phyloP scores from a whole-genome alignment of 176 grass and related monocot genomes.

The Olyra latifolia region DNA sequence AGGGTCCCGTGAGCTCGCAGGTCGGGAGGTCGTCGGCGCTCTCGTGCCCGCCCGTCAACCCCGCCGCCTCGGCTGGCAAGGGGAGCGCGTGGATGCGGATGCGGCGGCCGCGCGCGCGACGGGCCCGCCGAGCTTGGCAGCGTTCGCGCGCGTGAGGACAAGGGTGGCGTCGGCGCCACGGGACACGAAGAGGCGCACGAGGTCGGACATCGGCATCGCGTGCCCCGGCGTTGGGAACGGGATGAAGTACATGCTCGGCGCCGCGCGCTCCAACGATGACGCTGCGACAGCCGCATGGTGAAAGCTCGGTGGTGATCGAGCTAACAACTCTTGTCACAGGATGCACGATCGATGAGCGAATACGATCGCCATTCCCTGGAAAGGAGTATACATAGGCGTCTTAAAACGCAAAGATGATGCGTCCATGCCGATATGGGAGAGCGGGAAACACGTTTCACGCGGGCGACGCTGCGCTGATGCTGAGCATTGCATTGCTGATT shows the following conservation, averaged over 20 bases:
- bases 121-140: slow-evolving; percentile 32
- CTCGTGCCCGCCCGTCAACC: no score
- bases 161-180: slow-evolving; percentile 48
- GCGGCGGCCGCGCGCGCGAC: slow-evolving; percentile 36
- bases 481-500: not conserved
- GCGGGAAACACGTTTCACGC: slow-evolving; percentile 17
- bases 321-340: not conserved
- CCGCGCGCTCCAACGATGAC: not conserved
- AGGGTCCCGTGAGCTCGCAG: slow-evolving; percentile 42
- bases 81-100: slow-evolving; percentile 35
- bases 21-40: no score
- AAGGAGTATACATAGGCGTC: not conserved
- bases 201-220: slow-evolving; percentile 65
- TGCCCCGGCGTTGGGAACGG: slow-evolving; percentile 65
- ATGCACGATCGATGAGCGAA: no score
- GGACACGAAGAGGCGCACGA: slow-evolving; percentile 53
- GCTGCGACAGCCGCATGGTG: slow-evolving; percentile 17
- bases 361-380: not conserved
- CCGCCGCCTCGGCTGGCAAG: slow-evolving; percentile 21
- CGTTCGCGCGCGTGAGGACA: slow-evolving; percentile 44
- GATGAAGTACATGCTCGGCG: slow-evolving; percentile 56
- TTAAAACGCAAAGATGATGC: no score
- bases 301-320: not conserved
- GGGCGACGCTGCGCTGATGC: not conserved
- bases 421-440: not conserved